Base-by-base conservation (phyloP, 2,329 filamentous ascomycete species). In the Corynespora cassiicola region DNA sequence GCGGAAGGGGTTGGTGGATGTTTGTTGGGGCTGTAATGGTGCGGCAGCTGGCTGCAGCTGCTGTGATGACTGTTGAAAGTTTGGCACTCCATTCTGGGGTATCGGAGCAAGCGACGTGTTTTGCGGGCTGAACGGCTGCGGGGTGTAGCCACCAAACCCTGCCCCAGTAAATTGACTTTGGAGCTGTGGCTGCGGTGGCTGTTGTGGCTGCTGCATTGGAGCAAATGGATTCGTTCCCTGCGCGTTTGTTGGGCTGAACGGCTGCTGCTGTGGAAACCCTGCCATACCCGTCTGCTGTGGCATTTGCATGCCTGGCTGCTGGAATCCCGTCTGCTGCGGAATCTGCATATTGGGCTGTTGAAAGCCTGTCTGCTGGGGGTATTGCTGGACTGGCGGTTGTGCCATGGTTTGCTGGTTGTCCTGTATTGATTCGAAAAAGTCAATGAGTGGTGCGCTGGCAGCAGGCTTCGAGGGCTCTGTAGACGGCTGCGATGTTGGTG, bases 201-300 rank as follows among this genome's bases (percentile, higher is more conserved):
- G 63, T 44, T 72, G 73, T 30, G 64, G 62, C 31, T 69, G 69
- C 95, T 96, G 5, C 90, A 91, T 61, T 86, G 92, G 66, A 96
- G 96, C 70, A 95, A 96, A 73, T 92, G 94, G 62, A 95, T 97
- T 45, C 95, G 76, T 73, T 95, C 88, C 18, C 85, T 83, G 53
- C 81, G 84, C 18, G 16, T 52, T 48, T 28, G 58, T 52, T 22
- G 85, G 83, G 2, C 80, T 84, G 67, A 86, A 90, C 22, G 65
- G 37, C 23, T 56, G 60, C 26, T 63, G 63, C 36, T 58, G 60
- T 12, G 45, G 44, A 23, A 64, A 64, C 21, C 51, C 52, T 36
- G 56, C 52, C 24, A 56, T 46, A 12, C 52, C 48, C 5, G 59
- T 54, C 39, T 77, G 69, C 52, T 79, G 79, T 23, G 75, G 56